A percentile compares a stretch with the other conserved stretches of the same genome.
Evolutionary conservation across 2,329 filamentous ascomycete genomes (phyloP).

Genomic region (Stenocarpella maydis): DNA sequence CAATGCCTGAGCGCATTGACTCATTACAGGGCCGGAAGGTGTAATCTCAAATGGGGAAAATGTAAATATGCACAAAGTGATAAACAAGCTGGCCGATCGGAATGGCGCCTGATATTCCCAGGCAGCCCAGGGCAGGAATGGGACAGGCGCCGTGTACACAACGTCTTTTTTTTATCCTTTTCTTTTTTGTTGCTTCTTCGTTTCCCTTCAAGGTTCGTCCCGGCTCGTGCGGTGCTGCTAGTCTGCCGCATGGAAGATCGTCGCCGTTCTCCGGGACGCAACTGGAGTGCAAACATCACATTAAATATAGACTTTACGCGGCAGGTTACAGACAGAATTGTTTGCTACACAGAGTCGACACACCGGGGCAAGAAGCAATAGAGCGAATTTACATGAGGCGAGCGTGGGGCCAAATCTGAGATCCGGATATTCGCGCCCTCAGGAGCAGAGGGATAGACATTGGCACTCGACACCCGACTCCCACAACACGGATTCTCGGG

Average conservation of each 20-base stretch:
- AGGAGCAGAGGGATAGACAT: too few relatives aligned
- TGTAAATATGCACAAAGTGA: neutral
- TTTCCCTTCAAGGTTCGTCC: constrained; percentile 18
- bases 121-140: neutral
- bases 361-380: constrained; percentile 3
- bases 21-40: constrained; percentile 19
- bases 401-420: neutral
- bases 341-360: constrained; percentile 31
- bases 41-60: neutral
- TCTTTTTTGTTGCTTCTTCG: too few relatives aligned
- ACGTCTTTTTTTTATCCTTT: neutral
- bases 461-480: too few relatives aligned
- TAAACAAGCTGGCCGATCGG: constrained; percentile 12
- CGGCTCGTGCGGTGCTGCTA: neutral
- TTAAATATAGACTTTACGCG: constrained; percentile 10
- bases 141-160: constrained; percentile 5
- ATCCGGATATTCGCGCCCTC: too few relatives aligned
- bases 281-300: neutral
- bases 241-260: constrained; percentile 16
- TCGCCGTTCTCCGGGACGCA: constrained; percentile 17
- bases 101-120: constrained; percentile 11
- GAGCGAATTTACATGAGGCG: neutral
- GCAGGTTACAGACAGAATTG: constrained; percentile 29
- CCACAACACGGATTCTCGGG: too few relatives aligned
- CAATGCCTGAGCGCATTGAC: neutral